Conservation (phyloP, 2,329 filamentous ascomycete genomes). For the Aspergillus nomiae region DNA sequence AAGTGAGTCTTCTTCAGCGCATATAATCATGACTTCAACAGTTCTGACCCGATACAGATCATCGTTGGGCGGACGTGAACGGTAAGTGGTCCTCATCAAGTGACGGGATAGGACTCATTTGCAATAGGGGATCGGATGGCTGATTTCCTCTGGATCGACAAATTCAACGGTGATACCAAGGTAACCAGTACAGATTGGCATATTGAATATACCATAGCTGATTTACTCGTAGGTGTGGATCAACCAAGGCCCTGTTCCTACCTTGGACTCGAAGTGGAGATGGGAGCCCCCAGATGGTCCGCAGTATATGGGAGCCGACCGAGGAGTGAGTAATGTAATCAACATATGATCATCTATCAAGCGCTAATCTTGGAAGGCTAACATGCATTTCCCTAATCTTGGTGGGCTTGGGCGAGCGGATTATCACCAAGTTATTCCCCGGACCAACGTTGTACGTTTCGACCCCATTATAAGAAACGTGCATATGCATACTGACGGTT, state of each 20-base stretch:
- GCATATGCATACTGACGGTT: background rate
- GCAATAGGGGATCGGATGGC: background rate
- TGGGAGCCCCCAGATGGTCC: background rate
- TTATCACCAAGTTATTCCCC: conserved; percentile 13
- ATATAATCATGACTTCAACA: background rate
- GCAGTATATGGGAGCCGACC: background rate
- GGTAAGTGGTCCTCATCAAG: background rate
- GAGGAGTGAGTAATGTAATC: background rate
- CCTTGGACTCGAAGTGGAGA: background rate
- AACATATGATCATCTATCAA: background rate
- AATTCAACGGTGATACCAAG: background rate
- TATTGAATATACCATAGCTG: background rate
- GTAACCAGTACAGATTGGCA: background rate
- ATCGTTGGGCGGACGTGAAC: background rate
- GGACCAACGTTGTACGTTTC: conserved; percentile 26
- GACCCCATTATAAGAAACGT: background rate
- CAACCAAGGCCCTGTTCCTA: background rate
- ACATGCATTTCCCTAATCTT: background rate
- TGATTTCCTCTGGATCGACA: background rate
- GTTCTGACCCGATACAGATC: background rate
- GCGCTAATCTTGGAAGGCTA: background rate
- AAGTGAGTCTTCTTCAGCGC: background rate
- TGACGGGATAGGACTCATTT: background rate
- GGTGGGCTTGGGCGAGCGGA: background rate
- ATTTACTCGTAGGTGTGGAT: background rate